A percentile compares a stretch with the other conserved stretches of the same genome.
phyloP scores from a whole-genome alignment of 2,329 filamentous ascomycete genomes.

The Xylariaceae sp. region DNA sequence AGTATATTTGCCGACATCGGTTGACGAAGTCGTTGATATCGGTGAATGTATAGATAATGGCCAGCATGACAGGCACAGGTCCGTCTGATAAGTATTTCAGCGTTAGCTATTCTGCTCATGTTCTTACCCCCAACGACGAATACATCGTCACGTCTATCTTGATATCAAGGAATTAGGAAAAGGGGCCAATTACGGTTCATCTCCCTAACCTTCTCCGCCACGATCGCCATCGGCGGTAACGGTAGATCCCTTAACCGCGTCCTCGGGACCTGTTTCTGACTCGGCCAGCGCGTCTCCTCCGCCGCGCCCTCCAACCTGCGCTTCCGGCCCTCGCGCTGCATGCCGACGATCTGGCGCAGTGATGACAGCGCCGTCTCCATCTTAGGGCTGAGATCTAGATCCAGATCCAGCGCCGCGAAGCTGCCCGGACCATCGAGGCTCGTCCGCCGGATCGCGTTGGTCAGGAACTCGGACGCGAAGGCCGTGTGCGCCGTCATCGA shows the following conservation, averaged over 20 bases:
- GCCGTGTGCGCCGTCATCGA: conserved; percentile 42
- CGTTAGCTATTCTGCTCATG: not conserved
- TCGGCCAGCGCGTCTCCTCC: conserved; percentile 5
- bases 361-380: conserved; percentile 49
- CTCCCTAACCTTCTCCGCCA: conserved; percentile 44
- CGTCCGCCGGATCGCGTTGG: conserved; percentile 27
- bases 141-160: not conserved
- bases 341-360: conserved; percentile 47
- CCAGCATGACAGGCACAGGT: conserved; percentile 43
- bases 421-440: too few species aligned
- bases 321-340: conserved; percentile 34
- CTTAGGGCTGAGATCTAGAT: conserved; percentile 32
- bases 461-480: conserved; percentile 42
- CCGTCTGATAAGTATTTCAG: conserved; percentile 27
- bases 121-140: too few species aligned
- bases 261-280: conserved; percentile 36
- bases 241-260: conserved; percentile 47
- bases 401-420: too few species aligned
- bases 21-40: conserved; percentile 46
- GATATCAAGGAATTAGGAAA: not conserved
- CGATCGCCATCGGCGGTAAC: conserved; percentile 49
- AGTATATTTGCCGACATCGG: conserved; percentile 46
- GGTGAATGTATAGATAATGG: conserved; percentile 45
- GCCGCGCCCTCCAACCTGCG: conserved; percentile 8
- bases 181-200: conserved; percentile 35